Percentiles rank a stretch among this genome's conserved stretches.
These are phyloP conservation scores for Magnaporthiopsis incrustans DNA, from an alignment of 2,329 filamentous ascomycete species.

Conservation along the genomic window DNA sequence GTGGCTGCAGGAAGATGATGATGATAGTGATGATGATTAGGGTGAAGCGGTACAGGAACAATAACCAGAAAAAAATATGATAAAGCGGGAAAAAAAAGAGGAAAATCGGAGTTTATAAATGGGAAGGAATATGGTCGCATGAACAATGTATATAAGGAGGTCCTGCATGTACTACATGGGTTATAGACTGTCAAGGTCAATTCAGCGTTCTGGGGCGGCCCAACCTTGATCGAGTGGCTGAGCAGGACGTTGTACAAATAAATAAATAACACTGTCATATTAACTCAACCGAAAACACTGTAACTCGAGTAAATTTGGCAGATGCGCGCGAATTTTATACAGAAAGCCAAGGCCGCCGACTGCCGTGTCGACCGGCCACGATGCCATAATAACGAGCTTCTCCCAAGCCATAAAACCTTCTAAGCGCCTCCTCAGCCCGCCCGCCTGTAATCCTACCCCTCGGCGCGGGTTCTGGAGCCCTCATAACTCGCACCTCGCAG, in stretches of 20 bases:
- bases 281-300: too few relatives aligned
- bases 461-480: too few relatives aligned
- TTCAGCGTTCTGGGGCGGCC: background rate
- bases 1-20: conserved; percentile 68
- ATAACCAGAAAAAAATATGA: background rate
- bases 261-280: too few relatives aligned
- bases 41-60: conserved; percentile 23
- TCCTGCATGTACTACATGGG: background rate
- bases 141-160: background rate
- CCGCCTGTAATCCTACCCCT: too few relatives aligned
- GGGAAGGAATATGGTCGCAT: background rate
- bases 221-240: too few relatives aligned
- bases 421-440: too few relatives aligned
- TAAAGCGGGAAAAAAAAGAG: conserved; percentile 6
- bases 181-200: background rate
- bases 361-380: background rate
- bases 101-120: background rate
- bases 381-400: too few relatives aligned
- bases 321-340: background rate
- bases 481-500: too few relatives aligned
- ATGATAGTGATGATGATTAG: conserved; percentile 60
- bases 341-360: background rate
- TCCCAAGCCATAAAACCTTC: too few relatives aligned
- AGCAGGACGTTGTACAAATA: too few relatives aligned
- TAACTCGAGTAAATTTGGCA: too few relatives aligned